Conservation (phyloP, 495 filamentous ascomycete species). For the Daldinia bambusicola region DNA sequence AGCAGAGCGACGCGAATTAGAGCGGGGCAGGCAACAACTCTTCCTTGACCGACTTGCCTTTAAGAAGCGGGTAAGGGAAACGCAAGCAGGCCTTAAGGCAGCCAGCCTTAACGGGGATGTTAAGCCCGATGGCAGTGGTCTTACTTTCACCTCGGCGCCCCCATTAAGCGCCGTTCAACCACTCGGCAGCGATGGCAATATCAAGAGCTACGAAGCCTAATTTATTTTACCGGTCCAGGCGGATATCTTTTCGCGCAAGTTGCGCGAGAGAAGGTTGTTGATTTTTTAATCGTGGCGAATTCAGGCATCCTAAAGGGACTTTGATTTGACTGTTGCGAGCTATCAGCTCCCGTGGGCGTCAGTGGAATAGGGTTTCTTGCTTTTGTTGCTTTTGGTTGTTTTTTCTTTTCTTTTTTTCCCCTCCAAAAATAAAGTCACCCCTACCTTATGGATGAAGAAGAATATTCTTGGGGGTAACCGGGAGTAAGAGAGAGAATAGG, state of each 20-base stretch:
- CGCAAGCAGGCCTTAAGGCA: constrained; percentile 77
- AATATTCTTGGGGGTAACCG: neutral
- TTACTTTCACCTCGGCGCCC: constrained; percentile 69
- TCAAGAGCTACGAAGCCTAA: constrained; percentile 63
- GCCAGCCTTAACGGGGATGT: constrained; percentile 68
- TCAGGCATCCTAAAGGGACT: constrained; percentile 24
- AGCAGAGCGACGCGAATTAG: constrained; percentile 90
- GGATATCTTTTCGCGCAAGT: neutral
- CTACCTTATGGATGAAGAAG: neutral
- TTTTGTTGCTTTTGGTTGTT: constrained; percentile 7
- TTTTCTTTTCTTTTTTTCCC: constrained; percentile 9
- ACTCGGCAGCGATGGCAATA: constrained; percentile 68
- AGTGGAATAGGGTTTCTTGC: constrained; percentile 13
- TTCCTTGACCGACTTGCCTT: constrained; percentile 92
- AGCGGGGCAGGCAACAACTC: constrained; percentile 87
- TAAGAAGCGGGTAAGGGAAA: constrained; percentile 83
- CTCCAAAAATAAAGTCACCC: neutral
- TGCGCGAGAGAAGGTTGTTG: constrained; percentile 3
- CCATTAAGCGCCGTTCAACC: constrained; percentile 66
- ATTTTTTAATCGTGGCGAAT: constrained; percentile 33
- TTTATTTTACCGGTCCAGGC: constrained; percentile 36
- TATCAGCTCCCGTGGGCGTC: constrained; percentile 26
- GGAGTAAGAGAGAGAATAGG: neutral
- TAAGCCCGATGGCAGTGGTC: constrained; percentile 62
- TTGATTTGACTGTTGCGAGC: constrained; percentile 16